Evolutionary conservation across 805 yeast species (phyloP).

Genomic region (Sugiyamaella chiloensis): DNA sequence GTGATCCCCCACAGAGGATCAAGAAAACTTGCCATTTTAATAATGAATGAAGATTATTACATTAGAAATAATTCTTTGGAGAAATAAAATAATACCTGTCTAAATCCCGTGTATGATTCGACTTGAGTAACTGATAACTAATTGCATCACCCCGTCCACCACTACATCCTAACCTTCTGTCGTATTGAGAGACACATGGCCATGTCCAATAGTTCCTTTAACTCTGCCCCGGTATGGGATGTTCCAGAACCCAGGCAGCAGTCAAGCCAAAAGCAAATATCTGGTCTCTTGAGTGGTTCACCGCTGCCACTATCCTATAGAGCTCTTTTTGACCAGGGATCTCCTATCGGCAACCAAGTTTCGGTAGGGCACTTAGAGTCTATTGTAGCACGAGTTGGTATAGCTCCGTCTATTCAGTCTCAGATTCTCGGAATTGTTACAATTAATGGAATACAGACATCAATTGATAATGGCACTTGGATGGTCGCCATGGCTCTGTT

Average conservation of each 20-base stretch:
- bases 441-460: not conserved
- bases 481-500: conserved; percentile 32
- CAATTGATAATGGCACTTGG: conserved; percentile 31
- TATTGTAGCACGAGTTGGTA: conserved; percentile 11
- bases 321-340: conserved; percentile 8
- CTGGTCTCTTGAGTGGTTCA: conserved; percentile 11
- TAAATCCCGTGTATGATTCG: not conserved
- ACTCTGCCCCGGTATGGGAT: conserved; percentile 7
- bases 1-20: too few species aligned
- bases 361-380: conserved; percentile 7
- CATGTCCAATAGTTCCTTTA: too few species aligned
- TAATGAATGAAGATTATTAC: not conserved
- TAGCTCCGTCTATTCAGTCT: conserved; percentile 5
- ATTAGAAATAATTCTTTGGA: not conserved
- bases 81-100: not conserved
- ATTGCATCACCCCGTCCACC: too few species aligned
- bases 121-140: not conserved
- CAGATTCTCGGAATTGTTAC: conserved; percentile 6
- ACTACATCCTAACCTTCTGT: too few species aligned
- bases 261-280: conserved; percentile 6
- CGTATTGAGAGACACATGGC: too few species aligned
- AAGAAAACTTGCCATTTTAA: too few species aligned
- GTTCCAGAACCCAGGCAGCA: conserved; percentile 3
- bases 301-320: conserved; percentile 16
- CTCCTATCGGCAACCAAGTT: conserved; percentile 14